These are phyloP conservation scores for Rehmannia glutinosa DNA, from an alignment of 257 asterid genomes.

Conservation along the genomic window DNA sequence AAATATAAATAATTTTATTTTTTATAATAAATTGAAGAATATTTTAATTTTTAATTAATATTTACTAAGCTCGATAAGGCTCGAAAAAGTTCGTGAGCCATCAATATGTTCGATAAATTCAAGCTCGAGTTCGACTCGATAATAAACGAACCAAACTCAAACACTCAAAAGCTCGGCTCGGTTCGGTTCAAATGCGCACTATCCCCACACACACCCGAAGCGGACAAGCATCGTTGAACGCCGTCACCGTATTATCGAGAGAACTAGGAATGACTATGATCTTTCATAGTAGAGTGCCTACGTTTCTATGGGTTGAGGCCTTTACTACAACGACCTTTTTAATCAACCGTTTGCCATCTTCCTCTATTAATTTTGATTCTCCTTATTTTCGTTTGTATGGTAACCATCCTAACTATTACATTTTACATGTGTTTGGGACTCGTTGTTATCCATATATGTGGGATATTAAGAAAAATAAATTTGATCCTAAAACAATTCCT, in stretches of 20 bases:
- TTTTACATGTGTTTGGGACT: not conserved
- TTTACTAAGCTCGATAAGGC: no score
- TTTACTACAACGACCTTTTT: not conserved
- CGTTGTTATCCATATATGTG: slow-evolving; percentile 7
- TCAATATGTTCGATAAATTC: no score
- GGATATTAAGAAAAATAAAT: not conserved
- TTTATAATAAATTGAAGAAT: no score
- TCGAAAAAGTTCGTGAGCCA: no score
- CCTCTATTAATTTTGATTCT: not conserved
- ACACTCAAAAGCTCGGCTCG: no score
- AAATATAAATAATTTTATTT: no score
- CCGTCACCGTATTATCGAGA: not conserved
- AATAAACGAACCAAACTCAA: no score
- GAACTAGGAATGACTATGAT: slow-evolving; percentile 16
- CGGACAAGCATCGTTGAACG: slow-evolving; percentile 9
- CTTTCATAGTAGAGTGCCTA: not conserved
- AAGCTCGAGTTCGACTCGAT: no score
- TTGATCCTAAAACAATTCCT: not conserved
- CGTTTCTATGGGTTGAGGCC: not conserved
- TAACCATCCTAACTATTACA: not conserved
- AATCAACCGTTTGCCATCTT: not conserved
- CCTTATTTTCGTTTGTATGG: not conserved
- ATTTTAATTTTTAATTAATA: no score
- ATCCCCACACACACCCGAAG: no score
- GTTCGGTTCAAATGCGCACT: no score